Conservation (phyloP, 2,329 filamentous ascomycete species). For the Trichoderma oligosporum region DNA sequence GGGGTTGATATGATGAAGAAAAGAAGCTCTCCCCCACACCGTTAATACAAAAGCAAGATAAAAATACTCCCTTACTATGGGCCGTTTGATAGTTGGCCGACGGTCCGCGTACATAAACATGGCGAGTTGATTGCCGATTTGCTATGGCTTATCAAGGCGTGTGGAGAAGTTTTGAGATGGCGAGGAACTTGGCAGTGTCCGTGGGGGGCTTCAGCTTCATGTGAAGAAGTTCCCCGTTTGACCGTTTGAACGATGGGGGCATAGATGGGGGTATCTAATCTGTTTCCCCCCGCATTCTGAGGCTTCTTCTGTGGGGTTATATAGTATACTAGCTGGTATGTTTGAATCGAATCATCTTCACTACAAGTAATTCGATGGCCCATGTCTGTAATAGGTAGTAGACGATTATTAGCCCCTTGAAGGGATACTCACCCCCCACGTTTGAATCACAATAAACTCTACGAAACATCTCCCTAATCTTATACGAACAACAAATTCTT, state of each 20-base stretch:
- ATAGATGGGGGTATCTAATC: not conserved
- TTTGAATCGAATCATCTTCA: no score
- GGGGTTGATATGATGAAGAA: not conserved
- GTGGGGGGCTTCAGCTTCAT: not conserved
- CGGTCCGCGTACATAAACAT: not conserved
- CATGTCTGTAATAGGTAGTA: no score
- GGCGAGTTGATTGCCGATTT: constrained; percentile 6
- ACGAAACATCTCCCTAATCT: no score
- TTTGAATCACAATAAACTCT: no score
- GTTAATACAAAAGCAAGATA: not conserved
- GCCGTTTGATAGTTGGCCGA: constrained; percentile 1
- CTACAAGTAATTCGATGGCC: no score
- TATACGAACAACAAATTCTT: no score
- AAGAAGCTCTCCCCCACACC: not conserved
- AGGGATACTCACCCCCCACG: no score
- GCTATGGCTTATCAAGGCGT: not conserved
- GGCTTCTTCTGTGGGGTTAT: constrained; percentile 9
- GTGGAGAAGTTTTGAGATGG: constrained; percentile 5
- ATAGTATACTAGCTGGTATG: not conserved
- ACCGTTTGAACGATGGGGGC: not conserved
- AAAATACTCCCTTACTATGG: not conserved
- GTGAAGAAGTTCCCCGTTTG: not conserved
- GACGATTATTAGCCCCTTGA: no score
- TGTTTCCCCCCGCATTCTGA: constrained; percentile 8
- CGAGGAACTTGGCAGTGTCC: not conserved